Percentiles rank a stretch among this genome's conserved stretches.
Conservation (phyloP, 2,329 filamentous ascomycete species). For the Emydomyces testavorans region DNA sequence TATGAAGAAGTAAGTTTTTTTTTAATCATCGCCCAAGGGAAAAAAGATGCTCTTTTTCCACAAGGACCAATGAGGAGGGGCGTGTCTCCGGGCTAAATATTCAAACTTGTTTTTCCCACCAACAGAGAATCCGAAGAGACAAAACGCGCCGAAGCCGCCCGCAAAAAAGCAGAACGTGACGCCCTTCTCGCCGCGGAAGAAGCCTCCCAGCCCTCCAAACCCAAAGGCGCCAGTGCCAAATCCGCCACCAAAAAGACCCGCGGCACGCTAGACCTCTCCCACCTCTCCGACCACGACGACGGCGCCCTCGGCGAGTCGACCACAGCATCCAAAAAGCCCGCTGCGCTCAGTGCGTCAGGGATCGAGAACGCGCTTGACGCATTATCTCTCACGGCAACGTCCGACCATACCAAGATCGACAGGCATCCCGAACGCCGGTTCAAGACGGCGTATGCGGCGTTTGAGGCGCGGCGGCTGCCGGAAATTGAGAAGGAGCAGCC, state of each 20-base stretch:
- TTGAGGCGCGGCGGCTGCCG: slow-evolving; percentile 64
- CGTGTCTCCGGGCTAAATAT: too few relatives aligned
- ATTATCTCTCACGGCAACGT: slow-evolving; percentile 53
- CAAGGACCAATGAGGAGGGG: too few relatives aligned
- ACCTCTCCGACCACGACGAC: too few relatives aligned
- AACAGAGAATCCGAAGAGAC: slow-evolving; percentile 68
- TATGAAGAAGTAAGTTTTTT: slow-evolving; percentile 64
- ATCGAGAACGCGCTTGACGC: slow-evolving; percentile 93
- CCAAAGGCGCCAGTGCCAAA: slow-evolving; percentile 46
- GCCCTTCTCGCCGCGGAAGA: slow-evolving; percentile 77
- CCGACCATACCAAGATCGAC: slow-evolving; percentile 60
- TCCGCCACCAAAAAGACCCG: slow-evolving; percentile 45
- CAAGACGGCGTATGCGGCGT: slow-evolving; percentile 74
- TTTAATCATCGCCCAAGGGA: neutral
- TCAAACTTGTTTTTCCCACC: neutral
- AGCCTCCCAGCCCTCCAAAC: slow-evolving; percentile 47
- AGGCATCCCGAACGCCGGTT: slow-evolving; percentile 77
- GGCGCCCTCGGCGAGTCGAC: slow-evolving; percentile 30
- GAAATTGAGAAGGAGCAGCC: slow-evolving; percentile 80
- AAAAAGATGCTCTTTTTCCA: too few relatives aligned
- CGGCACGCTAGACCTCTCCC: slow-evolving; percentile 58
- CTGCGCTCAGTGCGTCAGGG: slow-evolving; percentile 64
- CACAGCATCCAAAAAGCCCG: slow-evolving; percentile 38
- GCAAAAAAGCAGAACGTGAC: slow-evolving; percentile 87
- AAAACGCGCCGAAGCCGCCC: slow-evolving; percentile 69